Evolutionary conservation across 108 stramenopile species (phyloP).

Genomic region (Cyclotella atomus): DNA sequence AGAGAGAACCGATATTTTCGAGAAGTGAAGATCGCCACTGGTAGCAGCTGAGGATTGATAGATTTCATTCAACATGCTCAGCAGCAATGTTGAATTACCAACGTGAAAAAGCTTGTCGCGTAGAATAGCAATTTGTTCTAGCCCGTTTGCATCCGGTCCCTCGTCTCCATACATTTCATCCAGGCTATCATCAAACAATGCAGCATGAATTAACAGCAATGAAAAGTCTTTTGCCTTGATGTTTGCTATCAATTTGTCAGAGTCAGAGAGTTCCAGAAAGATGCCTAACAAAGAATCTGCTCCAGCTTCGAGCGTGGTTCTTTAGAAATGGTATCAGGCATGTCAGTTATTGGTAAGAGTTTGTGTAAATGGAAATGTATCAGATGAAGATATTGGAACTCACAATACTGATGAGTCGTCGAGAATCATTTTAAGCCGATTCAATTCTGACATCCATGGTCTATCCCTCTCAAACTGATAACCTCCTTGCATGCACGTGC

Average conservation of each 20-base stretch:
- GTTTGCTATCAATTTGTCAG: constrained; percentile 2
- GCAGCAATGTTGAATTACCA: constrained; percentile 40
- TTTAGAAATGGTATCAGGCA: not conserved
- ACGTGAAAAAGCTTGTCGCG: constrained; percentile 57
- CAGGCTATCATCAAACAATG: constrained; percentile 59
- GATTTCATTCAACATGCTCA: constrained; percentile 44
- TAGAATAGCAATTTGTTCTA: constrained; percentile 35
- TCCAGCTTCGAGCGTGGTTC: constrained; percentile 1
- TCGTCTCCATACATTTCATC: constrained; percentile 7
- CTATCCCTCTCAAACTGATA: constrained; percentile 36
- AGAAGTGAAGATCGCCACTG: constrained; percentile 51
- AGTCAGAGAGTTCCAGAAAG: not conserved
- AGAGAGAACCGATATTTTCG: constrained; percentile 21
- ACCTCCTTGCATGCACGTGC: constrained; percentile 33
- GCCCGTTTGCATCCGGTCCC: not conserved
- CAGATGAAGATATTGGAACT: not conserved
- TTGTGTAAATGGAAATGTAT: too few relatives aligned
- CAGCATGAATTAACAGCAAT: constrained; percentile 23
- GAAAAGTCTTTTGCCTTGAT: constrained; percentile 11
- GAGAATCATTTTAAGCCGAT: not conserved
- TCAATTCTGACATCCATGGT: constrained; percentile 26
- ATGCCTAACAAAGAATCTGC: constrained; percentile 5
- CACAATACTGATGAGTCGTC: not conserved
- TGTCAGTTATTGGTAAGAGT: not conserved
- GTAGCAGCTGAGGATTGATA: constrained; percentile 45